Percentiles rank a stretch among this genome's conserved stretches.
Evolutionary conservation across 1,284 basidiomycete genomes (phyloP).

Genomic region (Moesziomyces globuligerus): DNA sequence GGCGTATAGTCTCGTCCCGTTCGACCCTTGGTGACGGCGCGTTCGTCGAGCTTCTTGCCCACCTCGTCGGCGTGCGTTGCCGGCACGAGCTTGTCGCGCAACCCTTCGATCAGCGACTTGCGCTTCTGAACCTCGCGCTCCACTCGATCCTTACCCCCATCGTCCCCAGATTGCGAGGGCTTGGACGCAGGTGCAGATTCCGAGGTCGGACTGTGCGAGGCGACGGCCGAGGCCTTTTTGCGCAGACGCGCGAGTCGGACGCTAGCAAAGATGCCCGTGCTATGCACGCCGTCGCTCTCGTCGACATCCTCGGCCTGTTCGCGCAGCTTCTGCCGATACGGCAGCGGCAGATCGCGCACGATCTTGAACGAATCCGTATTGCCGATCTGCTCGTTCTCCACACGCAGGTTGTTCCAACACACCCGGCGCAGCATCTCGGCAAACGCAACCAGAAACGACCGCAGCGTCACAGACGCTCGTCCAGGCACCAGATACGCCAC

Average conservation of each 20-base stretch:
- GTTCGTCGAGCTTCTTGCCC: constrained; percentile 24
- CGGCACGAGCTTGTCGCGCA: constrained; percentile 34
- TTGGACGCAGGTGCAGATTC: neutral
- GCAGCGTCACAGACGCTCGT: constrained; percentile 72
- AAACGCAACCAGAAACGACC: constrained; percentile 77
- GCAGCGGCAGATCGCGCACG: constrained; percentile 55
- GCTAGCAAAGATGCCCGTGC: constrained; percentile 25
- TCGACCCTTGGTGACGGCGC: constrained; percentile 34
- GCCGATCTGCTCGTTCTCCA: constrained; percentile 83
- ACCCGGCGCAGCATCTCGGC: constrained; percentile 83
- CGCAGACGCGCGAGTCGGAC: constrained; percentile 18
- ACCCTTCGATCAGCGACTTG: constrained; percentile 17
- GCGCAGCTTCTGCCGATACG: constrained; percentile 40
- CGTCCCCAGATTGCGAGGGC: neutral
- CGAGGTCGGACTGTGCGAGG: neutral
- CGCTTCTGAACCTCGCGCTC: neutral
- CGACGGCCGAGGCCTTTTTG: constrained; percentile 8
- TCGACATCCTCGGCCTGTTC: neutral
- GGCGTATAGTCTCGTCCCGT: constrained; percentile 35
- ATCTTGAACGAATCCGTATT: constrained; percentile 62
- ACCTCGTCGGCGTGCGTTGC: constrained; percentile 10
- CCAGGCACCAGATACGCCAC: constrained; percentile 77
- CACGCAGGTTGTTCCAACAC: constrained; percentile 87
- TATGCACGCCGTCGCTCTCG: constrained; percentile 5
- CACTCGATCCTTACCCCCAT: neutral